Evolutionary conservation across 768 basidiomycete genomes (phyloP), one percentile per base, ranked within the genome.

Genomic region (Rhizopogon vinicolor): DNA sequence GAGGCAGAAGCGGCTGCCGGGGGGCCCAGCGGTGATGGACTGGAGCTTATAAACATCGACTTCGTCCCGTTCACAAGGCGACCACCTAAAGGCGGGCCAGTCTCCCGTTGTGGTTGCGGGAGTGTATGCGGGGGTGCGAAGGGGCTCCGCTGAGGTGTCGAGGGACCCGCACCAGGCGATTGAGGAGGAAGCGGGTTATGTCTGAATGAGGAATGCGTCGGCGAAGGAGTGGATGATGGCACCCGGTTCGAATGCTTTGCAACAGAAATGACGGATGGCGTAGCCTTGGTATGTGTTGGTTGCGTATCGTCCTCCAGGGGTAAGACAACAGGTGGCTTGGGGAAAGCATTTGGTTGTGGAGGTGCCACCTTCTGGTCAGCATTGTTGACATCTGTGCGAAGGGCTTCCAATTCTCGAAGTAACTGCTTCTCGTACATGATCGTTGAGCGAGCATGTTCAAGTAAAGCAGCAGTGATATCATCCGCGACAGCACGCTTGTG

Each of bases 401-500:
- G 81, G 19, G 89, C 80, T 68, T 98, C 95, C 19, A 97, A 75
- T 68, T 98, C 96, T 48, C 87, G 83, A 52, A 98, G 75, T 14
- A 90, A 75, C 66, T 95, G 93, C 59, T 87, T 82, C 68, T 98
- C 95, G 65, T 93, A 97, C 78, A 94, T 84, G 63, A 98, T 84
- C 28, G 87, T 86, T 16, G 93, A 89, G 22, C 95, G 87, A 16
- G 91, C 91, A 70, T 98, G 93, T 69, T 98, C 93, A 44, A 98
- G 84, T 52, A 98, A 75, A 0, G 94, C 90, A 19, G 89, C 79
- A 16, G 91, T 91, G 52, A 98, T 81, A 68, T 99, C 97, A 54
- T 95, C 91, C 52, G 96, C 90, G 29, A 94, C 90, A 59, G 89
- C 82, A 46, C 84, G 82, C 56, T 89, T 91, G 70, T 99, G 93